Evolutionary conservation across 139 green algal species (phyloP), one percentile per base, ranked within the genome.

Genomic region (Mychonastes homosphaera): DNA sequence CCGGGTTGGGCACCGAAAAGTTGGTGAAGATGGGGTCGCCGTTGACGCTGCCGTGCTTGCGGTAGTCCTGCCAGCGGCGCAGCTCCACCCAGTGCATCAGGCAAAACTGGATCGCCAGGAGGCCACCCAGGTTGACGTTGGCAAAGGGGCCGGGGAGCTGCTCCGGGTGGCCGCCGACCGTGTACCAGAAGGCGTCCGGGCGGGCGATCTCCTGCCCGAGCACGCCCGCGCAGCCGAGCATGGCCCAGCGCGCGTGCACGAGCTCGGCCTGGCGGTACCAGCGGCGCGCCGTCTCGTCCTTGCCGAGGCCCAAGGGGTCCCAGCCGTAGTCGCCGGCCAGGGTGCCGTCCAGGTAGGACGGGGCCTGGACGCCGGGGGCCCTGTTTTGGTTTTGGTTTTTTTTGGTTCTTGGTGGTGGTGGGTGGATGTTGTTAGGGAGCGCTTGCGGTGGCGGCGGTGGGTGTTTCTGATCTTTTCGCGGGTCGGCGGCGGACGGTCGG

Each of bases 181-280:
- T 81, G 84, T 53, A 74, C 64, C 62, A 83, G 73, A 73, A 81
- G 43, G 90, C 63, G 24, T 74, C 66, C 15, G 76, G 76, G 33
- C 67, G 70, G 19, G 79, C 34, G 32, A 84, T 65, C 73, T 90
- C 82, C 49, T 84, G 75, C 18, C 67, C 78, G n/a, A 94, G 65
- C 60, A 78, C 79, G 30, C 85, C 85, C 39, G 78, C 79, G 36
- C 79, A 77, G 46, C 79, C 82, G 21, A 87, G 69, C 80, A 90
- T 87, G 27, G 80, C 80, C 71, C 71, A 87, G 51, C 83, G 73
- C 32, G 53, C 63, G 66, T 89, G 73, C 33, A 91, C 62, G 53
- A 96, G 77, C 80, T 96, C 88, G 64, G 87, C 75, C 63, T 95
- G 80, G 32, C 73, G 69, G 63, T 87, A 92, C 80, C 83, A 86